Conservation (phyloP, 164 flowering plant species). For the Vitis rupestris region DNA sequence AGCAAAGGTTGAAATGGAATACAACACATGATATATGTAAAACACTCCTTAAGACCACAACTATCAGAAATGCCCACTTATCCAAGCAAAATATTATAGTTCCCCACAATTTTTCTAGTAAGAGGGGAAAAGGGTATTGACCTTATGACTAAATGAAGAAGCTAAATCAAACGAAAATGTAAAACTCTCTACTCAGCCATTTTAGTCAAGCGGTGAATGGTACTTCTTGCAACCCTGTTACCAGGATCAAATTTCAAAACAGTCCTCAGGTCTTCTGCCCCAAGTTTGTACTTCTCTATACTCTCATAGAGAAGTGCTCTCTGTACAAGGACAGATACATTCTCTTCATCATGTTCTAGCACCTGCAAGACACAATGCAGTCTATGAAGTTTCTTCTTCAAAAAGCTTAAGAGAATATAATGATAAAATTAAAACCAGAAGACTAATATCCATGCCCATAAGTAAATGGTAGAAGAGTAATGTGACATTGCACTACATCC, state of each 20-base stretch:
- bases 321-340: constrained; percentile 78
- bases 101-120: constrained; percentile 13
- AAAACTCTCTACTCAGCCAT: constrained; percentile 55
- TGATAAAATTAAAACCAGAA: background rate
- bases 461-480: background rate
- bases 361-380: constrained; percentile 49
- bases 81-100: constrained; percentile 13
- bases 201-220: constrained; percentile 79
- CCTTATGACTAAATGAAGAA: constrained; percentile 15
- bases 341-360: constrained; percentile 57
- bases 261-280: constrained; percentile 90
- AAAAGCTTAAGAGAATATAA: background rate
- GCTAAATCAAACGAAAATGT: constrained; percentile 2
- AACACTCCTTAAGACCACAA: background rate
- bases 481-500: background rate
- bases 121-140: constrained; percentile 17
- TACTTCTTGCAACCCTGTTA: constrained; percentile 92
- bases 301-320: constrained; percentile 98
- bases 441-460: background rate
- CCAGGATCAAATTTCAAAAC: constrained; percentile 91
- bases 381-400: background rate
- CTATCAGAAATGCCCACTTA: background rate
- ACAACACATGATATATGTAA: constrained; percentile 20
- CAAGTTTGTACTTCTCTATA: constrained; percentile 93
- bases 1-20: constrained; percentile 3